Base-by-base conservation (phyloP, 805 yeast species). In the Martiniozyma abietophila region DNA sequence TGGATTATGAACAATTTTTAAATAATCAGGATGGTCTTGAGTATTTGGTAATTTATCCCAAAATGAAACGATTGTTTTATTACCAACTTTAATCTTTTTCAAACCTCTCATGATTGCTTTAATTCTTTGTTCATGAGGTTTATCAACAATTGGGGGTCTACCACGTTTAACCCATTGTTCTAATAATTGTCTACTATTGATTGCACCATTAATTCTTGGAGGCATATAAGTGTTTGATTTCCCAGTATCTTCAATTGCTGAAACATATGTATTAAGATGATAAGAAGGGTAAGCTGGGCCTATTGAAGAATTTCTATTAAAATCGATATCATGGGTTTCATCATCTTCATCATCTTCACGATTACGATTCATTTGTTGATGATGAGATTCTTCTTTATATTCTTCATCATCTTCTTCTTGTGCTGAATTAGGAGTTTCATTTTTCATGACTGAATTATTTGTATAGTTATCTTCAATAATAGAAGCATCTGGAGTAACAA, bases 121-220 rank as follows among this genome's bases (percentile, higher is more conserved):
- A 58, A 89, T 86, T 43, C 96, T 68, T 51, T 85, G 85, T 58
- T 92, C 96, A 56, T 80, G 88, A 5, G 95, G 94, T 51, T 76
- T 80, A 54, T 83, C 95, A 32, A 85, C 84, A 37, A 84, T 80
- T 2, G 95, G 95, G 5, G 96, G 95, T 47, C 95, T 69, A 14
- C 95, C 95, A 50, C 94, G 69, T 55, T 83, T 79, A 21, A 74
- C 70, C 46, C 84, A 78, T 40, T 50, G 56, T 29, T 54, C 59
- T 17, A 53, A 42, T 30, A 50, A 31, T 33, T 48, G 52, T 18
- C 44, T 44, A 35, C 46, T 50, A 8, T 51, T 42, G 6, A 42
- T 36, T 8, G 27, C 31, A 24, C 43, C 48, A 4, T 44, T 32
- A 8, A 33, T 25, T 24, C 39, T 43, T 15, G 59, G 58, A 6